Evolutionary conservation across 2,329 filamentous ascomycete genomes (phyloP).

Genomic region (Clarireedia hainanense): DNA sequence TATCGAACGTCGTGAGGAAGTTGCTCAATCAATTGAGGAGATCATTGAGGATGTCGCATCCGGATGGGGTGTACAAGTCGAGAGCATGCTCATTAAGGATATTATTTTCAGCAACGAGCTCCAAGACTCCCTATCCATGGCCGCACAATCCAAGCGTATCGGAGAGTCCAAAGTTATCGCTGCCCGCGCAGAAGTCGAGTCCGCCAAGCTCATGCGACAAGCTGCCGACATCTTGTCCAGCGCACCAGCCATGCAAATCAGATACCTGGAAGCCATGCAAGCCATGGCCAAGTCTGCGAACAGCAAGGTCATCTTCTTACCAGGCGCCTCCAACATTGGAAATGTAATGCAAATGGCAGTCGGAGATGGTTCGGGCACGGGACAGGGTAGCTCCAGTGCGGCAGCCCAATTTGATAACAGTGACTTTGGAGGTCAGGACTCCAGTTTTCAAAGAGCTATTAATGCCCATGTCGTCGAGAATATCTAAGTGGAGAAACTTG

Average conservation of each 20-base stretch:
- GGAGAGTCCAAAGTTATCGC: slow-evolving; percentile 98
- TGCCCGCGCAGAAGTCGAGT: slow-evolving; percentile 93
- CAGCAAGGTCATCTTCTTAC: slow-evolving; percentile 79
- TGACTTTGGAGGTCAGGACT: slow-evolving; percentile 46
- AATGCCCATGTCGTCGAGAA: slow-evolving; percentile 79
- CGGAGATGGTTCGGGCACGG: slow-evolving; percentile 46
- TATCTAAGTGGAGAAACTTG: slow-evolving; percentile 47
- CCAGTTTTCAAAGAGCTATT: slow-evolving; percentile 69
- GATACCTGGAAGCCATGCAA: slow-evolving; percentile 98
- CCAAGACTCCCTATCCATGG: slow-evolving; percentile 95
- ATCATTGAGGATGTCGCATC: slow-evolving; percentile 94
- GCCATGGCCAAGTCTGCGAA: slow-evolving; percentile 94
- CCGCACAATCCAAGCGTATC: slow-evolving; percentile 95
- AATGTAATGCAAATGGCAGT: slow-evolving; percentile 45
- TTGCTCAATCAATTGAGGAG: slow-evolving; percentile 88
- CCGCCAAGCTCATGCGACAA: slow-evolving; percentile 86
- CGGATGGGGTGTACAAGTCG: slow-evolving; percentile 92
- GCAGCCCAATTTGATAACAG: slow-evolving; percentile 30
- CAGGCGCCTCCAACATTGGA: slow-evolving; percentile 50
- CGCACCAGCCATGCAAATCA: slow-evolving; percentile 95
- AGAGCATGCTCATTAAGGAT: slow-evolving; percentile 99
- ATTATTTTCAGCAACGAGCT: slow-evolving; percentile 95
- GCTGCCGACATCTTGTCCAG: slow-evolving; percentile 89
- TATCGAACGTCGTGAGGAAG: slow-evolving; percentile 95
- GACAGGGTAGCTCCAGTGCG: slow-evolving; percentile 36